A percentile compares a stretch with the other conserved stretches of the same genome.
Conservation (phyloP, 1,139 yeast species). For the Kodamaea anthophila region DNA sequence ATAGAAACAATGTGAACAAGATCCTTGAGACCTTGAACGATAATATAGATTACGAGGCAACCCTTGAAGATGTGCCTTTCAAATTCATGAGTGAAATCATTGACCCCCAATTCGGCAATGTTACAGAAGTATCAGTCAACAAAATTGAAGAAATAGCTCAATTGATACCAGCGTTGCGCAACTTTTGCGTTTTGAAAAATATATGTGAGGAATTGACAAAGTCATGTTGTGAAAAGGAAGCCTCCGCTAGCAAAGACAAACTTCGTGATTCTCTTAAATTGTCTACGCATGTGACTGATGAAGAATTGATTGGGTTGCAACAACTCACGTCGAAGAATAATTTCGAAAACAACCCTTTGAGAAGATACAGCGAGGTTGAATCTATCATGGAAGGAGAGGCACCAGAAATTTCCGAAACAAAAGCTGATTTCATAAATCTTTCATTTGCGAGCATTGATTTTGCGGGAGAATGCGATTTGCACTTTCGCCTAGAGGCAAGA, state of each 20-base stretch:
- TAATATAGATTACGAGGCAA: slow-evolving; percentile 13
- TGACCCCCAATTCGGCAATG: slow-evolving; percentile 5
- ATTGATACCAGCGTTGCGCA: slow-evolving; percentile 27
- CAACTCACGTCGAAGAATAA: slow-evolving; percentile 21
- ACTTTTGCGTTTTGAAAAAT: slow-evolving; percentile 24
- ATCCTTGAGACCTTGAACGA: slow-evolving; percentile 16
- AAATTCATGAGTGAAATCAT: slow-evolving; percentile 7
- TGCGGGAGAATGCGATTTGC: slow-evolving; percentile 17
- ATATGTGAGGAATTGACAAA: too few relatives aligned
- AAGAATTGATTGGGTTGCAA: slow-evolving; percentile 33
- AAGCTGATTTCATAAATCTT: slow-evolving; percentile 15
- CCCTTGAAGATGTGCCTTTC: slow-evolving; percentile 7
- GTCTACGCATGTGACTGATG: slow-evolving; percentile 34
- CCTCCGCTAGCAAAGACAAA: too few relatives aligned
- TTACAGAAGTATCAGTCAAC: slow-evolving; percentile 11
- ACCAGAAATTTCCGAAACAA: slow-evolving; percentile 6
- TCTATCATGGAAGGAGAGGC: slow-evolving; percentile 14
- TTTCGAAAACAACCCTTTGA: slow-evolving; percentile 12
- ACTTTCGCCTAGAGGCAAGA: slow-evolving; percentile 19
- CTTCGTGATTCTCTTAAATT: slow-evolving; percentile 33
- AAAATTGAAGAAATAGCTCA: slow-evolving; percentile 20
- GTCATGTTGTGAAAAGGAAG: too few relatives aligned
- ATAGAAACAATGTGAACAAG: slow-evolving; percentile 5
- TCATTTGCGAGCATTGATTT: slow-evolving; percentile 23
- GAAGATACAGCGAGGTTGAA: slow-evolving; percentile 16